Evolutionary conservation across 352 stramenopile genomes (phyloP), one percentile per base, ranked within the genome.

Genomic region (Pythium chondricola): DNA sequence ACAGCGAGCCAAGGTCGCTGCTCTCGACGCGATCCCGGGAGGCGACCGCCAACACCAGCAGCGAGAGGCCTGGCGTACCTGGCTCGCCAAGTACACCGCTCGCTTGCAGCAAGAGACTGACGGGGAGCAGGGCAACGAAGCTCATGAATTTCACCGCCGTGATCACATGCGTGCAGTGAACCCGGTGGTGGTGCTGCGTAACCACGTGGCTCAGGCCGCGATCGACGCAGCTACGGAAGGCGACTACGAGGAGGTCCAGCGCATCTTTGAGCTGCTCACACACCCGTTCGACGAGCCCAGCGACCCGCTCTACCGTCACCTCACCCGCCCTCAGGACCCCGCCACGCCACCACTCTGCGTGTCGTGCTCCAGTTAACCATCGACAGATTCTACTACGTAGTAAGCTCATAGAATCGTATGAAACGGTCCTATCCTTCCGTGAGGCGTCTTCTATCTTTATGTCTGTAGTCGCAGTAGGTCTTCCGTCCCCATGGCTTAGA

Each of bases 141-240:
- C 60, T 14, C 43, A 60, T 35, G 65, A 69, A 20, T 43, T 66
- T 30, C 65, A 71, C 38, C 76, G 76, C 25, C 56, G 58, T 21
- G 29, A 52, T 3, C 49, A 39, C 1, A 95, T 95, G 84, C 57
- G 66, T 16, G 31, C 47, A 2, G 68, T 77, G 6, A 96, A 96
- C 48, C 85, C 87, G 1, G 60, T 83, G 48, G 95, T 86, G 48
- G 73, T 95, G 7, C 57, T 96, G 20, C 83, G 87, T 33, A 96
- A 96, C 61, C 85, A 94, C 43, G 78, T 94, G n/a, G 83, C 77
- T 27, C 88, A 97, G 64, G 70, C 68, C 35, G 83, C 83, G 10
- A 96, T 97, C 20, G 79, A 95, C 17, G 70, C 70, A 20, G 88
- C 87, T 1, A 58, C 79, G 16, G 65, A 70, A 21, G 79, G 84